phyloP scores from a whole-genome alignment of 2,329 filamentous ascomycete species.

The Alternaria gaisen region DNA sequence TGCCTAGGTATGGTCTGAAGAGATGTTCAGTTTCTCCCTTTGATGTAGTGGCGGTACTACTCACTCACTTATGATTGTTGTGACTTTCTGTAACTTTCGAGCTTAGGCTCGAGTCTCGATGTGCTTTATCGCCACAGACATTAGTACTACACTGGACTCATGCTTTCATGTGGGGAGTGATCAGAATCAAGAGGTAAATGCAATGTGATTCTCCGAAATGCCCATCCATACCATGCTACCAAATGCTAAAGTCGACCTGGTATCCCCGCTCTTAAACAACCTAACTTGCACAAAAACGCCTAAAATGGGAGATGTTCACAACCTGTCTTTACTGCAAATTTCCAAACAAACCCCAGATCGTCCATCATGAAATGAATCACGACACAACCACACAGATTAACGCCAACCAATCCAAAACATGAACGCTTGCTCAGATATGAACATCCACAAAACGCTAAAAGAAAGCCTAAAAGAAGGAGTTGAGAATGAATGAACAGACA shows the following conservation, averaged over 20 bases:
- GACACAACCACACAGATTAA: background rate
- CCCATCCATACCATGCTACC: conserved; percentile 5
- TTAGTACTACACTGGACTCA: background rate
- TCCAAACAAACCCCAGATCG: background rate
- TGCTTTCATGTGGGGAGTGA: background rate
- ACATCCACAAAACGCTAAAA: background rate
- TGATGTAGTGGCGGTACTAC: too few species aligned
- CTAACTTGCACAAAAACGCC: background rate
- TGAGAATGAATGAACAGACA: conserved; percentile 3
- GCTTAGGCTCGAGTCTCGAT: background rate
- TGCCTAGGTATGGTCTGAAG: too few species aligned
- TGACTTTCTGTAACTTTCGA: background rate
- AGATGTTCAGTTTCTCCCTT: too few species aligned
- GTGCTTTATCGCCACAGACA: background rate
- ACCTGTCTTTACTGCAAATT: background rate
- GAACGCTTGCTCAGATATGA: background rate
- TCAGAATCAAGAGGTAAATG: background rate
- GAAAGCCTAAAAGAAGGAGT: conserved; percentile 1
- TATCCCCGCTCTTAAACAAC: conserved; percentile 1
- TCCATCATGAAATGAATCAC: conserved; percentile 1
- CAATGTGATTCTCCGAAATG: conserved; percentile 2
- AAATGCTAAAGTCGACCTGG: conserved; percentile 5
- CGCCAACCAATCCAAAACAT: background rate
- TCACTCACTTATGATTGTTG: background rate
- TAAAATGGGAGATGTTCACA: background rate